Conservation (phyloP, 2,329 filamentous ascomycete genomes). For the Stagonosporopsis vannaccii region DNA sequence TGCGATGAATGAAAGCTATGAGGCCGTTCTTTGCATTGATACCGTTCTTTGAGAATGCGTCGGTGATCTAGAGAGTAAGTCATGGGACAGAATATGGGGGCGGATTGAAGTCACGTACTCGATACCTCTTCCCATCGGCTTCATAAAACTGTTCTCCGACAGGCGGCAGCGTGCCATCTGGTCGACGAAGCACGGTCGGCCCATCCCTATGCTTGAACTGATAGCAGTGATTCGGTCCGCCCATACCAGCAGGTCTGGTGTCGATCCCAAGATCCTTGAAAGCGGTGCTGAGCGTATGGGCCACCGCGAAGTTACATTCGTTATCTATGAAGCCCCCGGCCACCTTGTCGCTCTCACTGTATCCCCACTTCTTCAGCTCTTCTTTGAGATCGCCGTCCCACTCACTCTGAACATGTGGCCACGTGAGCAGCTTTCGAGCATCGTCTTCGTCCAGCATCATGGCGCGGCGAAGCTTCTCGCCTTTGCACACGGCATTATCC, state of each 20-base stretch:
- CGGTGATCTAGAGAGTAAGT: constrained; percentile 5
- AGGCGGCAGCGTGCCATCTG: neutral
- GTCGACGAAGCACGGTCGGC: neutral
- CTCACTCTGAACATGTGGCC: constrained; percentile 3
- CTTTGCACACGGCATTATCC: constrained; percentile 33
- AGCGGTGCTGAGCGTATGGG: neutral
- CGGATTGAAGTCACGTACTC: neutral
- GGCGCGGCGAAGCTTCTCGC: constrained; percentile 11
- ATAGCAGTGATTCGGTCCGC: constrained; percentile 20
- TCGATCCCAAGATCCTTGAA: constrained; percentile 11
- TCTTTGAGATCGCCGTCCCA: constrained; percentile 17
- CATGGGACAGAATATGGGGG: neutral
- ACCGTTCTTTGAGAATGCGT: constrained; percentile 2
- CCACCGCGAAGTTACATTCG: neutral
- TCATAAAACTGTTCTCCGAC: constrained; percentile 11
- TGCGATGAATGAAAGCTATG: constrained; percentile 17
- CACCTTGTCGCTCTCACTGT: constrained; percentile 2
- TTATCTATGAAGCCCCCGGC: neutral
- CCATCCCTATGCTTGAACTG: constrained; percentile 9
- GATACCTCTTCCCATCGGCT: constrained; percentile 11
- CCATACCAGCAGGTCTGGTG: neutral
- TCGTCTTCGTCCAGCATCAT: constrained; percentile 18
- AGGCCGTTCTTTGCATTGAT: constrained; percentile 18
- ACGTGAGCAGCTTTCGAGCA: constrained; percentile 3
- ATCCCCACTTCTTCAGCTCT: constrained; percentile 18